Evolutionary conservation across 179 eudicot genomes (phyloP).

Genomic region (Patellifolia procumbens): DNA sequence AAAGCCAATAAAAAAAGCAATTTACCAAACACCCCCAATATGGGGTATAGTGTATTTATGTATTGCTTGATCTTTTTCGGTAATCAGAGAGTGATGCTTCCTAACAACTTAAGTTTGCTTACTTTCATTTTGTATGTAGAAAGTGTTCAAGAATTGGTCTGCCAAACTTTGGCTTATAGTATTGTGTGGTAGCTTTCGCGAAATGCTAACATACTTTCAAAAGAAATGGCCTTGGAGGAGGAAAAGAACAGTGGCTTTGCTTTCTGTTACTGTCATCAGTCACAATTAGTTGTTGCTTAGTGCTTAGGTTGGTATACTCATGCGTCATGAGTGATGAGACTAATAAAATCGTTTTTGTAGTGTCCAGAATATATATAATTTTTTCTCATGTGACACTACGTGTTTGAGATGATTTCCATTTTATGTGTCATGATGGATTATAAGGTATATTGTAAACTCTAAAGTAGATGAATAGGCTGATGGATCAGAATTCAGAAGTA

Average conservation of each 20-base stretch:
- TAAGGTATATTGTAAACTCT: background rate
- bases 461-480: background rate
- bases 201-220: background rate
- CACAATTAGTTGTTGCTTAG: background rate
- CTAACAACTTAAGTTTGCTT: background rate
- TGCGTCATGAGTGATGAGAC: no score
- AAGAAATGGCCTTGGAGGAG: background rate
- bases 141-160: background rate
- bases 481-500: no score
- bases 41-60: no score
- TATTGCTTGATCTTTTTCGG: no score
- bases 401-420: background rate
- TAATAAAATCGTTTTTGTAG: no score
- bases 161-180: background rate
- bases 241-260: background rate
- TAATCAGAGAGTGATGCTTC: background rate
- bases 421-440: background rate
- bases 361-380: no score
- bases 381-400: background rate
- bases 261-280: background rate
- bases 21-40: no score
- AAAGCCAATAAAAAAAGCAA: no score
- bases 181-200: background rate
- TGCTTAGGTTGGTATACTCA: background rate
- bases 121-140: background rate